Conservation (phyloP, 2,329 filamentous ascomycete species). For the Cytospora mali region DNA sequence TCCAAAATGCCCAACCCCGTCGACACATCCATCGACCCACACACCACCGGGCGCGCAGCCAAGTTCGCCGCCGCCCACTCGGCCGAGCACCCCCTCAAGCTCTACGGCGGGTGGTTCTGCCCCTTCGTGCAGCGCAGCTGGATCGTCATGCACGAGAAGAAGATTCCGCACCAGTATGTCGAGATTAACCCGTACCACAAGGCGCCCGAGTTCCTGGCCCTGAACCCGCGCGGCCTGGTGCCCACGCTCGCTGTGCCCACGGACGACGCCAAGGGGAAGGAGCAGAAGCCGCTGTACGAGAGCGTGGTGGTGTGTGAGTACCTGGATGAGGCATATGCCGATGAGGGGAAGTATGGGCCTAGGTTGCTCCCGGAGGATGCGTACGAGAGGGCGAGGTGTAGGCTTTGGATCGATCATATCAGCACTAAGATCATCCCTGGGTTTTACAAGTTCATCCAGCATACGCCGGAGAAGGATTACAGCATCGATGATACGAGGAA, state of each 20-base stretch:
- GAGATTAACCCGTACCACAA: slow-evolving; percentile 82
- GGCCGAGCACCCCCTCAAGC: slow-evolving; percentile 56
- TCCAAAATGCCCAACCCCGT: slow-evolving; percentile 45
- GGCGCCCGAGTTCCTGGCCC: slow-evolving; percentile 63
- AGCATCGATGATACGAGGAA: slow-evolving; percentile 55
- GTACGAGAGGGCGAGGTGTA: slow-evolving; percentile 65
- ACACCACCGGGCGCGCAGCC: slow-evolving; percentile 54
- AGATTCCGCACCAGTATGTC: slow-evolving; percentile 73
- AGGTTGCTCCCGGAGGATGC: slow-evolving; percentile 61
- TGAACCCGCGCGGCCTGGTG: slow-evolving; percentile 77
- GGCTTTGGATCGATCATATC: slow-evolving; percentile 77
- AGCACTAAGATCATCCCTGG: slow-evolving; percentile 66
- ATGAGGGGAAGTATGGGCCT: slow-evolving; percentile 45
- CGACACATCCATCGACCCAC: slow-evolving; percentile 51
- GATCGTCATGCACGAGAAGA: slow-evolving; percentile 74
- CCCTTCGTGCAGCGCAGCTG: slow-evolving; percentile 71
- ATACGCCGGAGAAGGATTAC: slow-evolving; percentile 52
- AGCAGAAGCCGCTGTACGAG: slow-evolving; percentile 68
- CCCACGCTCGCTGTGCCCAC: slow-evolving; percentile 64
- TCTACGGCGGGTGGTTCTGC: slow-evolving; percentile 78
- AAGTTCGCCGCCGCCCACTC: slow-evolving; percentile 49
- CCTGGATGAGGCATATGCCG: slow-evolving; percentile 69
- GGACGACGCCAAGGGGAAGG: slow-evolving; percentile 33
- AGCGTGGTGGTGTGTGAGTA: slow-evolving; percentile 75
- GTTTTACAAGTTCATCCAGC: slow-evolving; percentile 66